Percentiles rank a stretch among this genome's conserved stretches.
phyloP scores from a whole-genome alignment of 1,284 basidiomycete genomes.

The Fomitopsis betulina region DNA sequence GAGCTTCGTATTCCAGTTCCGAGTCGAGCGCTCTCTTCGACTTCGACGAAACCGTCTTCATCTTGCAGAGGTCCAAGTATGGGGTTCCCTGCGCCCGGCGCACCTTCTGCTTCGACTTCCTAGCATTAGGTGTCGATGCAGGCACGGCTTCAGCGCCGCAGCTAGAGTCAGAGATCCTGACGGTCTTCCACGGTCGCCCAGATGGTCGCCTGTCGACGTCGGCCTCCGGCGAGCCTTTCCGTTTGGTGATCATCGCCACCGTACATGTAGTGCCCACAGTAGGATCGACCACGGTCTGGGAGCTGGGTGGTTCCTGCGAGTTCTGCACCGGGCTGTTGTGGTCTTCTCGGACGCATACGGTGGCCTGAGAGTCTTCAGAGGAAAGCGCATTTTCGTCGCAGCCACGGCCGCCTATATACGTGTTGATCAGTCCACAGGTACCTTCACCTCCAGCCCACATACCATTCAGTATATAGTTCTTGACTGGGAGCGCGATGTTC shows the following conservation, averaged over 20 bases:
- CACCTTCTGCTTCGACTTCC: background rate
- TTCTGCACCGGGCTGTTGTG: background rate
- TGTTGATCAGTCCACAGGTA: background rate
- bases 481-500: background rate
- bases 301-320: background rate
- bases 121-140: background rate
- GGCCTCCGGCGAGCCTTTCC: background rate
- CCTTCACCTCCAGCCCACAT: background rate
- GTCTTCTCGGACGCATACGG: background rate
- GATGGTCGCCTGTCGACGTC: background rate
- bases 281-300: background rate
- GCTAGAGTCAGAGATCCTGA: background rate
- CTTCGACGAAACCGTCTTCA: background rate
- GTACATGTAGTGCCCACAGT: background rate
- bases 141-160: background rate
- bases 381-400: background rate
- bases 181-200: background rate
- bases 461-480: background rate
- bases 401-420: background rate
- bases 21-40: background rate
- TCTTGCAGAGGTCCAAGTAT: background rate
- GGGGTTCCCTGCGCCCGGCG: background rate
- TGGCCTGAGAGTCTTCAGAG: background rate
- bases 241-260: background rate
- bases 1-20: background rate